phyloP scores from a whole-genome alignment of 768 basidiomycete species.

The Suillus subalutaceus region DNA sequence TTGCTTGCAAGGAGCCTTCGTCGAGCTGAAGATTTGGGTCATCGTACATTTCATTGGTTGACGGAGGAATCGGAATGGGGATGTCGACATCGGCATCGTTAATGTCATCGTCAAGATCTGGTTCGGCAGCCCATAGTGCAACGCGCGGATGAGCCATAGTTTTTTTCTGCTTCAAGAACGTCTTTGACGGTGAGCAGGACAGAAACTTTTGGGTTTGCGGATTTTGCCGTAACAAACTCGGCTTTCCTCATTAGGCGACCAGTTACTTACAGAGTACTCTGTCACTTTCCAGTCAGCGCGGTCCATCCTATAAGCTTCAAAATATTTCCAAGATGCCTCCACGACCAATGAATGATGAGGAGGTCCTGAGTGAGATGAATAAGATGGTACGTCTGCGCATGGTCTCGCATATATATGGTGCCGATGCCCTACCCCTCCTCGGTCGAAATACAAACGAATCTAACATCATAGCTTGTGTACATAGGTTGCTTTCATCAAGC shows the following conservation, averaged over 20 bases:
- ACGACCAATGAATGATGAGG: constrained; percentile 88
- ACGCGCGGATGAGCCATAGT: constrained; percentile 67
- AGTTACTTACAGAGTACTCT: neutral
- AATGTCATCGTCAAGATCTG: constrained; percentile 77
- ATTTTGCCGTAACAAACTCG: constrained; percentile 3
- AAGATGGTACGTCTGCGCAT: constrained; percentile 78
- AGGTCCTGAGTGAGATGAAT: constrained; percentile 96
- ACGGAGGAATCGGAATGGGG: constrained; percentile 26
- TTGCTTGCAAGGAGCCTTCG: constrained; percentile 66
- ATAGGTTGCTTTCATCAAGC: constrained; percentile 97
- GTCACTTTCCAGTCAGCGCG: constrained; percentile 1
- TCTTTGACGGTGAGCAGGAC: constrained; percentile 11
- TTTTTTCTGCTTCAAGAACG: constrained; percentile 12
- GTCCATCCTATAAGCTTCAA: neutral
- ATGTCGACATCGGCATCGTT: constrained; percentile 64
- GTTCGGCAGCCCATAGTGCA: constrained; percentile 75
- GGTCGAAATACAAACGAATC: constrained; percentile 12
- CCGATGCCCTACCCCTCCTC: constrained; percentile 12
- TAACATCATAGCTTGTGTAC: constrained; percentile 7
- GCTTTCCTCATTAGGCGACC: constrained; percentile 7
- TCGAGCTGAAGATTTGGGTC: constrained; percentile 62
- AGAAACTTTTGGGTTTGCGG: constrained; percentile 7
- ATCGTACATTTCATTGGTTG: constrained; percentile 33
- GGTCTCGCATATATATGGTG: constrained; percentile 7
- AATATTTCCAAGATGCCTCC: constrained; percentile 56